phyloP scores from a whole-genome alignment of 352 stramenopile species.

The Phytophthora cactorum region DNA sequence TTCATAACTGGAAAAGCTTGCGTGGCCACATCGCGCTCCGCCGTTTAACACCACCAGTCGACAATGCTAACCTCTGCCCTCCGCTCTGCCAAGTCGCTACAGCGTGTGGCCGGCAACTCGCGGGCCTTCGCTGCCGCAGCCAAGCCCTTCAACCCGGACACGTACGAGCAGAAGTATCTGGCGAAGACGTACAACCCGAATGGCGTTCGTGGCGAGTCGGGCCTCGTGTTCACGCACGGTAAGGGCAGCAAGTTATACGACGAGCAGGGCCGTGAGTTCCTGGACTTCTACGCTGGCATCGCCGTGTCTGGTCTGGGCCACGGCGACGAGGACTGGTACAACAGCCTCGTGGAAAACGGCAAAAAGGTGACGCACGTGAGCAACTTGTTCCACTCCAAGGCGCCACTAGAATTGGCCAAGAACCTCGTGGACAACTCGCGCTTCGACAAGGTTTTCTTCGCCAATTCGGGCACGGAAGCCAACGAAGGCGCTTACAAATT shows the following conservation, averaged over 20 bases:
- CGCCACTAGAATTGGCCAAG: slow-evolving; percentile 93
- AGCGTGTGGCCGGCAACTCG: slow-evolving; percentile 16
- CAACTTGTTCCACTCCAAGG: slow-evolving; percentile 98
- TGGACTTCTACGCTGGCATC: slow-evolving; percentile 97
- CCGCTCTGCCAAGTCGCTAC: slow-evolving; percentile 23
- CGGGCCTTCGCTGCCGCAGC: slow-evolving; percentile 38
- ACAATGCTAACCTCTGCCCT: slow-evolving; percentile 29
- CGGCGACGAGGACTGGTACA: slow-evolving; percentile 87
- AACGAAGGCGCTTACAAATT: slow-evolving; percentile 92
- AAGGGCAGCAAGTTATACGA: slow-evolving; percentile 94
- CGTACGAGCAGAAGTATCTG: slow-evolving; percentile 85
- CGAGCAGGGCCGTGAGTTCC: slow-evolving; percentile 72
- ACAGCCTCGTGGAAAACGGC: slow-evolving; percentile 63
- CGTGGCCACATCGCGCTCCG: background rate
- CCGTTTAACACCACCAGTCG: slow-evolving; percentile 11
- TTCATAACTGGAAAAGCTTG: slow-evolving; percentile 30
- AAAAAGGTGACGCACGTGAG: slow-evolving; percentile 94
- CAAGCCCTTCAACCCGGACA: slow-evolving; percentile 54
- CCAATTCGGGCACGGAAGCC: slow-evolving; percentile 94
- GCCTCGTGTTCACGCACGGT: slow-evolving; percentile 86
- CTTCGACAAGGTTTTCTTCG: slow-evolving; percentile 99
- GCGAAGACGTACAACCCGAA: slow-evolving; percentile 84
- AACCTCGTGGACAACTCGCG: slow-evolving; percentile 96
- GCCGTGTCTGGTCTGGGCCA: slow-evolving; percentile 90
- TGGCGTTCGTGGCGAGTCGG: slow-evolving; percentile 69